Evolutionary conservation across 331 rosid genomes (phyloP).

Genomic region (Stylosanthes scabra): DNA sequence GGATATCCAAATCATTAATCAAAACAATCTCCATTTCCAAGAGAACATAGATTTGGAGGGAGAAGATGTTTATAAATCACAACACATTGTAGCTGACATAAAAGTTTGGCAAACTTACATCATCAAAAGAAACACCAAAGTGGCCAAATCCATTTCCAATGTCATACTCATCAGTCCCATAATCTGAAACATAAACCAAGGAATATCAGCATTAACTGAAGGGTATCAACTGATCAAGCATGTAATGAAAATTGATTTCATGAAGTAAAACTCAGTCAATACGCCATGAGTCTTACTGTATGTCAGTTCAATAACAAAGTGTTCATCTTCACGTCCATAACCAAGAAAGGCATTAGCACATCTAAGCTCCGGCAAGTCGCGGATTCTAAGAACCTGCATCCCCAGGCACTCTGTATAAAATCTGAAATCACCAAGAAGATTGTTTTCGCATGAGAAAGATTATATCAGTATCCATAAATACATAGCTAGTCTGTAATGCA

Average conservation of each 20-base stretch:
- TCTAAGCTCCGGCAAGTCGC: conserved; percentile 91
- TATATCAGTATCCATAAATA: not conserved
- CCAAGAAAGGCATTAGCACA: conserved; percentile 94
- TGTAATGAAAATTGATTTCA: conserved; percentile 18
- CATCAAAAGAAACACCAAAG: conserved; percentile 91
- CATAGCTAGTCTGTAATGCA: too few relatives aligned
- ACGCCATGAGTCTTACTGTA: conserved; percentile 65
- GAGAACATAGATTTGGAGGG: conserved; percentile 16
- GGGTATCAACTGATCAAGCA: conserved; percentile 33
- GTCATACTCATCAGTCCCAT: conserved; percentile 83
- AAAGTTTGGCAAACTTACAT: conserved; percentile 64
- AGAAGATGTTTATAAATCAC: conserved; percentile 29
- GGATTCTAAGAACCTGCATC: conserved; percentile 89
- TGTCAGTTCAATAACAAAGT: conserved; percentile 89
- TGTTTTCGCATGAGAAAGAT: conserved; percentile 15
- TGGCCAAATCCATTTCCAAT: conserved; percentile 88
- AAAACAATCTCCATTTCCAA: conserved; percentile 17
- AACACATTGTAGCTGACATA: not conserved
- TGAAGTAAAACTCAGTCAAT: conserved; percentile 25
- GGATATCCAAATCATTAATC: conserved; percentile 21
- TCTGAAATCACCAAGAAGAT: conserved; percentile 60
- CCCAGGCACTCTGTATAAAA: conserved; percentile 92
- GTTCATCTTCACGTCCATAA: conserved; percentile 95
- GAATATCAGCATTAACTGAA: conserved; percentile 38
- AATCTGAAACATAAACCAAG: conserved; percentile 63